Conservation (phyloP, 805 yeast genomes). For the Kodamaea neixiangensis region DNA sequence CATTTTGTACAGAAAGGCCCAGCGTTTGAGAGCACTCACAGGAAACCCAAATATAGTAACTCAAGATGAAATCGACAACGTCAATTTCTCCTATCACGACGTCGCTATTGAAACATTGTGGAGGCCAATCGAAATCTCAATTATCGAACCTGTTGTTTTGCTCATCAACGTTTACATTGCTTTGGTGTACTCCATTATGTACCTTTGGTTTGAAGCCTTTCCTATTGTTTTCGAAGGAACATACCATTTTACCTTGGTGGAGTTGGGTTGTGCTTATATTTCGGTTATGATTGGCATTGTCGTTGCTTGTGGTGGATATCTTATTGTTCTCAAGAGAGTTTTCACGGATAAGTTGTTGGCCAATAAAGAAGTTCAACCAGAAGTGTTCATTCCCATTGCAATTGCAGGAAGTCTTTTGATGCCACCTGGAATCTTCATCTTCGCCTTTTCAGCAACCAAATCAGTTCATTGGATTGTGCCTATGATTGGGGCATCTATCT, state of each 20-base stretch:
- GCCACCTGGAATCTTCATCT: conserved; percentile 24
- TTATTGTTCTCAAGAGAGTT: conserved; percentile 11
- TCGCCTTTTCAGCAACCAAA: conserved; percentile 22
- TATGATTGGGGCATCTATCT: conserved; percentile 23
- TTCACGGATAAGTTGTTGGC: conserved; percentile 17
- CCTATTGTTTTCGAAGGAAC: conserved; percentile 54
- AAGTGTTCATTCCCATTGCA: conserved; percentile 22
- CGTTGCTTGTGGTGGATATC: conserved; percentile 14
- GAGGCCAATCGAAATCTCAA: conserved; percentile 51
- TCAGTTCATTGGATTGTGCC: conserved; percentile 24
- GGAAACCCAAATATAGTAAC: conserved; percentile 47
- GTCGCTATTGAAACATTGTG: conserved; percentile 36
- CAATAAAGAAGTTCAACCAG: conserved; percentile 17
- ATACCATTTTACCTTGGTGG: conserved; percentile 49
- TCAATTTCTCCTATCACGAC: conserved; percentile 17
- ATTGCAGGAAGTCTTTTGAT: conserved; percentile 23
- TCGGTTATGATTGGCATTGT: conserved; percentile 49
- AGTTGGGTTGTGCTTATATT: conserved; percentile 49
- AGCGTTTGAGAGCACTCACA: conserved; percentile 47
- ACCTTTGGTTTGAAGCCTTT: conserved; percentile 62
- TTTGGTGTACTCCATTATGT: conserved; percentile 52
- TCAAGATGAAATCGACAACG: conserved; percentile 38
- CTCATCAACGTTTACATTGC: conserved; percentile 55
- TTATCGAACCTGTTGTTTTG: conserved; percentile 57
- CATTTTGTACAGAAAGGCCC: conserved; percentile 49